Evolutionary conservation across 2,329 filamentous ascomycete genomes (phyloP), one percentile per base, ranked within the genome.

Genomic region (Fusarium oligoseptatum): DNA sequence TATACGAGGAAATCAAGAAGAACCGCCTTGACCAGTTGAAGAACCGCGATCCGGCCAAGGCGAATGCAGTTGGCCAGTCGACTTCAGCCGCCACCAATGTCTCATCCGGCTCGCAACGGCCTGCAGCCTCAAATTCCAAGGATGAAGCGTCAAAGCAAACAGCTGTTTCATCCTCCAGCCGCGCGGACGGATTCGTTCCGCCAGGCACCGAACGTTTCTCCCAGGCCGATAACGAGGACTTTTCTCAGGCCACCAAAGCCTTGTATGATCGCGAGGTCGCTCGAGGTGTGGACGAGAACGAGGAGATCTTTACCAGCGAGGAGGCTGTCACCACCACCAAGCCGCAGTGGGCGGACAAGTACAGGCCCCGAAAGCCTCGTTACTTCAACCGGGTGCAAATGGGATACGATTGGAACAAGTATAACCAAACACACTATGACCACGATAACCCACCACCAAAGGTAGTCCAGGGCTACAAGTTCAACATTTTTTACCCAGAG

Each of bases 341-440:
- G 75, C 92, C 94, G 5, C 90, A 92, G 74, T 98, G 95, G 95
- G 92, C 93, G 7, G 91, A 92, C 80, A 95, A 96, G 83, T 93
- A 97, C 83, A 91, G 93, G 43, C 95, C 96, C 9, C 91, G 97
- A 73, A 99, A 98, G 84, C 97, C 97, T 14, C 91, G 93, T 70
- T 98, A 98, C 85, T 99, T 99, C 88, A 98, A 98, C 81, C 93
- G 97, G 45, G 95, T 98, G 56, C 95, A 98, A 83, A 98, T 98
- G 94, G 97, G 97, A 63, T 99, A 98, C 83, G 97, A 99, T 83
- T 99, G 97, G 97, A 99, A 99, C 87, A 99, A 99, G 84, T 99
- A 99, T 88, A 99, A 99, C 81, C 97, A 99, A 85, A 99, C 97
- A 14, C 97, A 99, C 84, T 99, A 99, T 85, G 97, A 98, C 82